These are phyloP conservation scores for Nadsonia starkeyi-henricii DNA, from an alignment of 1,139 yeast genomes.

Conservation along the genomic window DNA sequence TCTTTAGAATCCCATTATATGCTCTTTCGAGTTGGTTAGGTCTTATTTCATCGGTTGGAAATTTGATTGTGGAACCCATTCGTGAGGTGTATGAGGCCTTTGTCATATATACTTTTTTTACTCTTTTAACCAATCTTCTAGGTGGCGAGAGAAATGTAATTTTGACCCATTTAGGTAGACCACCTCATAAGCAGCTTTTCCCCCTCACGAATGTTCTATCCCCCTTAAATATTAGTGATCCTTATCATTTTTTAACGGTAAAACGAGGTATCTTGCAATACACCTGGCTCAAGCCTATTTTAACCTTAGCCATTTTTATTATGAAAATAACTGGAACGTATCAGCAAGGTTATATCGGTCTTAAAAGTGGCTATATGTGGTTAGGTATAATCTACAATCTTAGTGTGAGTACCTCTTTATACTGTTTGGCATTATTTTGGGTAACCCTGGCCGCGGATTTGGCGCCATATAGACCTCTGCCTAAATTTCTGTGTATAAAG, in stretches of 20 bases:
- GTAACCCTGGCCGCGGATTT: conserved; percentile 67
- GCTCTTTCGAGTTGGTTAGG: conserved; percentile 43
- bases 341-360: conserved; percentile 33
- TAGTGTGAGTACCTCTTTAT: conserved; percentile 69
- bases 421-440: conserved; percentile 86
- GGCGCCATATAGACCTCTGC: conserved; percentile 72
- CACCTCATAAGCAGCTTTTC: conserved; percentile 45
- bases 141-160: conserved; percentile 89
- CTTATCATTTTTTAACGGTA: conserved; percentile 57
- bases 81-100: conserved; percentile 92
- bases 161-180: conserved; percentile 55
- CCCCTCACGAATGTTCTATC: conserved; percentile 41
- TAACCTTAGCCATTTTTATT: conserved; percentile 44
- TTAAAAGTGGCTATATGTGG: conserved; percentile 47
- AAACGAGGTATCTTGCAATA: conserved; percentile 86
- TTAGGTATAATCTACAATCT: conserved; percentile 56
- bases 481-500: conserved; percentile 86
- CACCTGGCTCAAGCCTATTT: conserved; percentile 84
- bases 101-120: conserved; percentile 85
- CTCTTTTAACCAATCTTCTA: conserved; percentile 63
- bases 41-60: conserved; percentile 33
- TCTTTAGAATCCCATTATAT: conserved; percentile 32
- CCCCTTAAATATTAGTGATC: conserved; percentile 64
- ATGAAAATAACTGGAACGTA: conserved; percentile 37
- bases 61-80: conserved; percentile 52